These are phyloP conservation scores for Ogataea naganishii DNA, from an alignment of 805 yeast species.

Conservation along the genomic window DNA sequence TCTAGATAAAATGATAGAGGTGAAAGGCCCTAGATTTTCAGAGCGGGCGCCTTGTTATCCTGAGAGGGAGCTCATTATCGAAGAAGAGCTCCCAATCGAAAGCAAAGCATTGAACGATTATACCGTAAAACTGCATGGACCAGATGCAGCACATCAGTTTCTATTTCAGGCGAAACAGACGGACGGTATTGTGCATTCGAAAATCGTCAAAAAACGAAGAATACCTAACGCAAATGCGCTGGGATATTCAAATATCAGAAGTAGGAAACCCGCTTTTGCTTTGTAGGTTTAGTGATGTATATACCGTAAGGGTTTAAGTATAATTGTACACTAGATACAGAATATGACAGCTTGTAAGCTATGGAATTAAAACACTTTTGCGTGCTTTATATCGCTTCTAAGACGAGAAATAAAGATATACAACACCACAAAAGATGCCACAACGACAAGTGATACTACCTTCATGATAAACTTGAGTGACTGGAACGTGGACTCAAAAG, in stretches of 20 bases:
- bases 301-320: background rate
- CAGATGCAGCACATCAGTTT: conserved; percentile 15
- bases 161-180: conserved; percentile 16
- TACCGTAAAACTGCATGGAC: conserved; percentile 17
- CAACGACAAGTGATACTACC: conserved; percentile 26
- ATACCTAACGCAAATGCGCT: conserved; percentile 40
- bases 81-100: conserved; percentile 19
- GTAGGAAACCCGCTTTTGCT: conserved; percentile 36
- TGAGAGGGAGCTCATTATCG: conserved; percentile 19
- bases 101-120: conserved; percentile 32
- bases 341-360: background rate
- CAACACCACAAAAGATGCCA: conserved; percentile 30
- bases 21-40: background rate
- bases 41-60: conserved; percentile 9
- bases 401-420: conserved; percentile 41
- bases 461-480: conserved; percentile 8
- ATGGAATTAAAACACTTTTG: conserved; percentile 38
- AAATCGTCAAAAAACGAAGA: conserved; percentile 33
- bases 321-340: background rate
- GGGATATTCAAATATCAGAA: conserved; percentile 35
- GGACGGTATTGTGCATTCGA: conserved; percentile 23
- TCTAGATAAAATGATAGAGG: background rate
- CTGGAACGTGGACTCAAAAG: no score
- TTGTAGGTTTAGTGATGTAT: conserved; percentile 1
- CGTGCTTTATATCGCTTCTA: conserved; percentile 54